Evolutionary conservation across 495 filamentous ascomycete species (phyloP), one percentile per base, ranked within the genome.

Genomic region (Lophium mytilinum): DNA sequence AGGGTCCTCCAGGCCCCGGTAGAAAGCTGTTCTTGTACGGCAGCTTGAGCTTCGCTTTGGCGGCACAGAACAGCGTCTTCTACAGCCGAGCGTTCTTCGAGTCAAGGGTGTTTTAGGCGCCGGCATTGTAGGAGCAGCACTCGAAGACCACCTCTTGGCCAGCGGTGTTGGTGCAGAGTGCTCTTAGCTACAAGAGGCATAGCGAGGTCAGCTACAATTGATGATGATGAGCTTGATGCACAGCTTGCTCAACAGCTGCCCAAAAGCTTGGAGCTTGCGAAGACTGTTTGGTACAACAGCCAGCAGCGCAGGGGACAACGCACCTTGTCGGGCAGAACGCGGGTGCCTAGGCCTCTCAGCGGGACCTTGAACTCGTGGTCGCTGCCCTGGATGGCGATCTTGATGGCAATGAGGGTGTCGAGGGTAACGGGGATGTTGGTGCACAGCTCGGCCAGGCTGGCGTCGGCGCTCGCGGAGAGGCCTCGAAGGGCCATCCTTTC

Each of bases 21-120:
- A n/a, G n/a, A n/a, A n/a, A n/a, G n/a, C n/a, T n/a, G n/a, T n/a
- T n/a, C n/a, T n/a, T n/a, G n/a, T n/a, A n/a, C n/a, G n/a, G 89
- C 57, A 99, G 84, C 84, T 96, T 99, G 54, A 90, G 83, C 80
- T 99, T 99, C 15, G 93, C 93, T 74, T 96, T 99, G 58, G 94
- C 93, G 67, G 93, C 93, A 61, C 93, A 87, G 69, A 90, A 90
- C 40, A 99, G 84, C 71, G 96, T 91, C 75, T 96, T 99, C 80
- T 95, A 97, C 52, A 95, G 87, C 21, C 85, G 77, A 1, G 78
- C 70, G 62, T 96, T 95, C 66, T 76, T 74, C 49, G 80, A 76
- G 71, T 97, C 87, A 40, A 99, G 83, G 9, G 76, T 76, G 59
- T 96, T 77, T 71, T 85, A 96, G 61, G 83, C 77, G 30, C 77